These are phyloP conservation scores for Fusarium burgessii DNA, from an alignment of 2,329 filamentous ascomycete species.

Conservation along the genomic window DNA sequence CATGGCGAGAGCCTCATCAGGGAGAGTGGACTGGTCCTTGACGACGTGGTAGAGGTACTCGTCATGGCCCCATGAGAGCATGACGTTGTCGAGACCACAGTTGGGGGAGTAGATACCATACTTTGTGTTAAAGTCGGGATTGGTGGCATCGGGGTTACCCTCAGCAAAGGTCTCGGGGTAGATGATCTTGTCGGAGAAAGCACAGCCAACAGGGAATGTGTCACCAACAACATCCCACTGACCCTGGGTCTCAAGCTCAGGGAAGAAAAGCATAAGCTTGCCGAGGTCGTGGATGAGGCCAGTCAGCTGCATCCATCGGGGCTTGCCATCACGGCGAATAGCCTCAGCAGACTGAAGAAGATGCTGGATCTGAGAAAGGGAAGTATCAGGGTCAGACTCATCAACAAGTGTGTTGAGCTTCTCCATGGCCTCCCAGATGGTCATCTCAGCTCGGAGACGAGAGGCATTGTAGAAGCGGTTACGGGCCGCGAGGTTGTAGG, in stretches of 20 bases:
- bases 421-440: conserved; percentile 92
- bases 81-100: conserved; percentile 87
- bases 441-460: conserved; percentile 76
- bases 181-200: conserved; percentile 81
- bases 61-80: conserved; percentile 92
- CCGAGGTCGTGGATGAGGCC: conserved; percentile 84
- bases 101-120: conserved; percentile 83
- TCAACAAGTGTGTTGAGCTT: conserved; percentile 92
- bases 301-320: conserved; percentile 83
- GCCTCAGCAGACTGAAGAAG: conserved; percentile 90
- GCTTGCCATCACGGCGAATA: conserved; percentile 86
- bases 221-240: conserved; percentile 96
- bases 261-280: conserved; percentile 84
- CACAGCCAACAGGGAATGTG: conserved; percentile 83
- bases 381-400: conserved; percentile 90
- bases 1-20: conserved; percentile 88
- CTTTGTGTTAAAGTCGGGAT: conserved; percentile 80
- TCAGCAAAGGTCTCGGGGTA: conserved; percentile 79
- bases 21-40: conserved; percentile 83
- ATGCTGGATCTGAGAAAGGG: conserved; percentile 89
- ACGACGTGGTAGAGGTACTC: conserved; percentile 90
- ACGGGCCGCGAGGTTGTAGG: conserved; percentile 86
- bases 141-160: conserved; percentile 77
- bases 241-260: conserved; percentile 71
- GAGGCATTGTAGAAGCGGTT: conserved; percentile 68